These are phyloP conservation scores for Raphanus hybrid DNA, from an alignment of 441 rosid genomes.

Conservation along the genomic window DNA sequence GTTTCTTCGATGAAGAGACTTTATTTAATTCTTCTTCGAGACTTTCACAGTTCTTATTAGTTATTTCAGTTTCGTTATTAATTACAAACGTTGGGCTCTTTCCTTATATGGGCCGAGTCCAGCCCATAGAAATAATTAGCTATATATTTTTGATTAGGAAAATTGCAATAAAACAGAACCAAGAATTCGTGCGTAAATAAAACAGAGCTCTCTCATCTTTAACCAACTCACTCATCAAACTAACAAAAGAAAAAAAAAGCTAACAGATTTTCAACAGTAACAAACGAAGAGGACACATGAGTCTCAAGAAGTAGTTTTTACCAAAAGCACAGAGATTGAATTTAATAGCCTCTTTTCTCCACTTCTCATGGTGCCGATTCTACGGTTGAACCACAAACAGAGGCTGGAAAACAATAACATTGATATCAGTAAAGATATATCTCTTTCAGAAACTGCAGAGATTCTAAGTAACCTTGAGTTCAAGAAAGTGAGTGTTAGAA, in stretches of 20 bases:
- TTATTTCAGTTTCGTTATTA: background rate
- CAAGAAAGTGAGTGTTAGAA: background rate
- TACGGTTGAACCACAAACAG: conserved; percentile 14
- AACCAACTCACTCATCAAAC: conserved; percentile 24
- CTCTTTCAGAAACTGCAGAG: background rate
- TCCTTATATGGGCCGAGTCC: background rate
- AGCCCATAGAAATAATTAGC: background rate
- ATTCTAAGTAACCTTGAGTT: background rate
- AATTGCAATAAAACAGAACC: conserved; percentile 8
- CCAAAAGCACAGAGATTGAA: background rate
- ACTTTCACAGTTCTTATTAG: background rate
- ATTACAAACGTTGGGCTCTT: background rate
- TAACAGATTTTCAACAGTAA: background rate
- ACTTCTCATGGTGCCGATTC: background rate
- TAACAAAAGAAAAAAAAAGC: background rate
- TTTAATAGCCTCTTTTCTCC: background rate
- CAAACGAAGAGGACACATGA: background rate
- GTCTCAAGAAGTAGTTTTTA: background rate
- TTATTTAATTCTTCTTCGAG: background rate
- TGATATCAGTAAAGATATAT: background rate
- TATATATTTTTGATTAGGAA: background rate
- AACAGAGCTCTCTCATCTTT: conserved; percentile 12
- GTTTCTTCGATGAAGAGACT: background rate
- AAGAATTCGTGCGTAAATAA: conserved; percentile 14
- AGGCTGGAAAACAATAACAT: background rate